Conservation (phyloP, 2,329 filamentous ascomycete species). For the Pseudogymnoascus sp. region DNA sequence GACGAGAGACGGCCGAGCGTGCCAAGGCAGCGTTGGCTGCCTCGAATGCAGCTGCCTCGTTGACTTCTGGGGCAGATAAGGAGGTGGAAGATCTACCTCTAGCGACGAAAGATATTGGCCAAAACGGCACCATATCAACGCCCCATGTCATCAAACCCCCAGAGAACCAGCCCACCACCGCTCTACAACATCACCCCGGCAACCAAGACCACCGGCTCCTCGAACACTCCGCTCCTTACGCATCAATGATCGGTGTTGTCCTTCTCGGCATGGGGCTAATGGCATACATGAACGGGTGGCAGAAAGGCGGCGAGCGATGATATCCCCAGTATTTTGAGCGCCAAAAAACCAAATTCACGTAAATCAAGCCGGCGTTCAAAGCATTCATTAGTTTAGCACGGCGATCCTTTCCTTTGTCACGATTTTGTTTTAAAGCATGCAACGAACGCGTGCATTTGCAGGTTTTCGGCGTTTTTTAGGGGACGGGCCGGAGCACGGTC, state of each 20-base stretch:
- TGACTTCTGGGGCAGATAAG: conserved; percentile 11
- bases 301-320: conserved; percentile 32
- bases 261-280: conserved; percentile 74
- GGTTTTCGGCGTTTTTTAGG: conserved; percentile 5
- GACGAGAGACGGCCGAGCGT: conserved; percentile 12
- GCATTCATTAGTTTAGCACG: background rate
- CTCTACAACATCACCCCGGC: conserved; percentile 23
- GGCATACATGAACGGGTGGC: conserved; percentile 81
- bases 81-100: background rate
- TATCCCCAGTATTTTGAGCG: conserved; percentile 6
- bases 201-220: conserved; percentile 37
- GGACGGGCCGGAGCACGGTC: conserved; percentile 3
- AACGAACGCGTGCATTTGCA: conserved; percentile 1
- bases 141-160: conserved; percentile 8
- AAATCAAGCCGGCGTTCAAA: conserved; percentile 2
- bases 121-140: background rate
- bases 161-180: background rate
- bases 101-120: background rate
- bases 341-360: background rate
- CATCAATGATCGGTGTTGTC: conserved; percentile 75
- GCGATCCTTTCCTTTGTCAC: background rate
- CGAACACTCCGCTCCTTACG: conserved; percentile 59
- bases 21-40: conserved; percentile 6
- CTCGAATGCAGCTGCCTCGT: background rate
- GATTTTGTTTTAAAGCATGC: conserved; percentile 4